A percentile compares a stretch with the other conserved stretches of the same genome.
These are phyloP conservation scores for Sporothrix globosa DNA, from an alignment of 2,329 filamentous ascomycete genomes.

Conservation along the genomic window DNA sequence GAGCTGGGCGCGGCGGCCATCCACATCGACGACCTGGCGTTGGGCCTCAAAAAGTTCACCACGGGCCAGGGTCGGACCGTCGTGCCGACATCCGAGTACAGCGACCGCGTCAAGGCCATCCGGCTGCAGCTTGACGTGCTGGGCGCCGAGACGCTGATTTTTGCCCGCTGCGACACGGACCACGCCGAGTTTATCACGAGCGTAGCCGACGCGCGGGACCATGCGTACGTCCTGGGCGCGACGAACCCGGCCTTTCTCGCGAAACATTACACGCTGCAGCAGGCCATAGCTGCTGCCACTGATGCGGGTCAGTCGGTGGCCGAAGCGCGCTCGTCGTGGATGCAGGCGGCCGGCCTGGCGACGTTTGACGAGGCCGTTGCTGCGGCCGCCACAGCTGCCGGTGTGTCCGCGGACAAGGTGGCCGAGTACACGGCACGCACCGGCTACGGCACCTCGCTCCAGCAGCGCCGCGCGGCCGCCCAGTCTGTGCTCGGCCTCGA, in stretches of 20 bases:
- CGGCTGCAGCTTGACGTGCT: constrained; percentile 49
- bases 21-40: constrained; percentile 49
- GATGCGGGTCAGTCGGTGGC: constrained; percentile 38
- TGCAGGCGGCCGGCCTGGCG: constrained; percentile 23
- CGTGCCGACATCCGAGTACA: constrained; percentile 47
- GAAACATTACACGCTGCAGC: background rate
- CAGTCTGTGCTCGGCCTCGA: constrained; percentile 26
- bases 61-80: constrained; percentile 47
- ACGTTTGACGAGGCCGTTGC: constrained; percentile 37
- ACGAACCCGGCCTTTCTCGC: constrained; percentile 40
- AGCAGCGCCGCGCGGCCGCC: background rate
- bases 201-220: constrained; percentile 46
- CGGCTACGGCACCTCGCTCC: constrained; percentile 22
- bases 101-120: constrained; percentile 44
- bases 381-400: background rate
- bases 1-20: constrained; percentile 50
- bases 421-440: constrained; percentile 8
- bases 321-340: constrained; percentile 35
- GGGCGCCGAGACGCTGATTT: constrained; percentile 46
- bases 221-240: constrained; percentile 47
- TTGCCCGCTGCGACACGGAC: constrained; percentile 47
- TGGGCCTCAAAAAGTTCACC: constrained; percentile 51
- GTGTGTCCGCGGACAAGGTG: background rate
- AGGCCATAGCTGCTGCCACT: constrained; percentile 40
- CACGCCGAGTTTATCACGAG: constrained; percentile 47